Conservation (phyloP, 768 basidiomycete genomes). For the Boletus rubroflammeus region DNA sequence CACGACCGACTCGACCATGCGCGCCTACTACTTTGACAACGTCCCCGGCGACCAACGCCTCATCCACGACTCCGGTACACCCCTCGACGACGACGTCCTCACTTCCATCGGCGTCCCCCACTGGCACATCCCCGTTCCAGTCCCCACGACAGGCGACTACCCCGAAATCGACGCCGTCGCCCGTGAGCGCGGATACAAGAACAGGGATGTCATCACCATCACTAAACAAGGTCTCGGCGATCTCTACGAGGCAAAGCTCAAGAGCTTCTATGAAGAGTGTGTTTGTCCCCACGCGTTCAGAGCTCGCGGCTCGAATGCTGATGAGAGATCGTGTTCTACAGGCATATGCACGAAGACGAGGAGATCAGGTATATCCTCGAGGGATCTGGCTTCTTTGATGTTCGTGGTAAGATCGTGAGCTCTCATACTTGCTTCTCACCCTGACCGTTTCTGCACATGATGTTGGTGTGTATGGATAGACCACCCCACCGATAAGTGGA, state of each 20-base stretch:
- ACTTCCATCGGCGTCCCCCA: conserved; percentile 58
- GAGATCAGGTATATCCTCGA: conserved; percentile 87
- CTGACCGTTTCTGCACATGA: not conserved
- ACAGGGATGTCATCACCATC: conserved; percentile 75
- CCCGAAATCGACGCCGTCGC: conserved; percentile 61
- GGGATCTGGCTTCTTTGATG: conserved; percentile 91
- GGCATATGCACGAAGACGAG: conserved; percentile 95
- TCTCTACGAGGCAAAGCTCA: conserved; percentile 77
- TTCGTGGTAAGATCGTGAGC: conserved; percentile 58
- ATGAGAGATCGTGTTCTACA: conserved; percentile 23
- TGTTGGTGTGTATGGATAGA: conserved; percentile 38
- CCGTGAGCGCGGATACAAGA: conserved; percentile 71
- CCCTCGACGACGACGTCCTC: conserved; percentile 51
- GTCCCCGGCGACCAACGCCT: conserved; percentile 79
- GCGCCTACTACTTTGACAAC: conserved; percentile 73
- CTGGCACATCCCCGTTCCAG: conserved; percentile 64
- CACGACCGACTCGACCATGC: conserved; percentile 50
- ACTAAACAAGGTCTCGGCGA: conserved; percentile 79
- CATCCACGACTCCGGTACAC: conserved; percentile 66
- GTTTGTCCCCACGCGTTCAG: conserved; percentile 16
- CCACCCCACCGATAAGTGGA: conserved; percentile 68
- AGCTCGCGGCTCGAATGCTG: not conserved
- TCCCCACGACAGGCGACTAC: conserved; percentile 32
- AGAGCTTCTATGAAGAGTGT: conserved; percentile 80
- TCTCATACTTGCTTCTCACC: not conserved